Base-by-base conservation (phyloP, 140 eudicot species). In the Eryngium alpinum region DNA sequence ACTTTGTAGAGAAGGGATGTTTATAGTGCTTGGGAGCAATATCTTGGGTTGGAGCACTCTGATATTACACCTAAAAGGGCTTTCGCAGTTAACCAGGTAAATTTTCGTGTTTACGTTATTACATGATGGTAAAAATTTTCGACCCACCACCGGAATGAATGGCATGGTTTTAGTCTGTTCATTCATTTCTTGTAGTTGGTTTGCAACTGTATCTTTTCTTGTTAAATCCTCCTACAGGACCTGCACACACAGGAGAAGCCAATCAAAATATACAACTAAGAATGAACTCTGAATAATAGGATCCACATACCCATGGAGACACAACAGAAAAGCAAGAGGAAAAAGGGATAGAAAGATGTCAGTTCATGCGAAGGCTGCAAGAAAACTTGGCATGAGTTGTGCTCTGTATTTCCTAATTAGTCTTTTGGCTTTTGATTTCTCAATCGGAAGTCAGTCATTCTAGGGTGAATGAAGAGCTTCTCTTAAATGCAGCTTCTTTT, bases 1-100 rank as follows among this genome's bases (percentile, higher is more conserved):
- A 15, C 33, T 65, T 69, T 84, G 27, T 79, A 91, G 97, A 84
- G 88, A 84, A 86, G 90, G 73, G 94, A 91, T 84, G 90, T 88
- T 70, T 91, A 88, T 85, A 93, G 92, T 85, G 93, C 96, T 28
- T 92, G 97, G 97, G 97, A 92, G 81, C 97, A 91, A 89, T 92
- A 92, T 81, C 96, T 92, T 67, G 97, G 97, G 34, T 74, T 92
- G 84, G 97, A 92, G 74, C 97, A 92, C 75, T 44, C 93, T 53
- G 92, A 92, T 81, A 90, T 87, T 79, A 88, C 92, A 33, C 90
- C 92, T 14, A 91, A 89, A 84, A 88, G 90, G 86, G 22, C 90
- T 74, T 77, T 86, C 32, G 80, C 93, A 18, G 89, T 94, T 18
- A 90, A 91, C 83, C 97, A 92, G 97, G 97, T 90, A 86, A 71